Evolutionary conservation across 2,329 filamentous ascomycete species (phyloP).

Genomic region (Fusarium sulawesiense): DNA sequence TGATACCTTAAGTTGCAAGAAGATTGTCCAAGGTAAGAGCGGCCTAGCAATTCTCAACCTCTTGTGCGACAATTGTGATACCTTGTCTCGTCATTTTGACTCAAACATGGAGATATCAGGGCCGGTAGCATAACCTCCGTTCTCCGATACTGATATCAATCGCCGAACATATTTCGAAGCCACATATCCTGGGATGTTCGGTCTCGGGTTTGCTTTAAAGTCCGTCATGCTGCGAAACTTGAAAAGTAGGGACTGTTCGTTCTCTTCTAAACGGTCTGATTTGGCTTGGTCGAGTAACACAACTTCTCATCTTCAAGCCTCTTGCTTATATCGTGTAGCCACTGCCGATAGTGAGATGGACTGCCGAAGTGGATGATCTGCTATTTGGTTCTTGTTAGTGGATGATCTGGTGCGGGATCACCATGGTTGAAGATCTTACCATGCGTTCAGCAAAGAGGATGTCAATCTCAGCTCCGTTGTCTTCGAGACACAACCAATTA

Average conservation of each 20-base stretch:
- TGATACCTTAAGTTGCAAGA: background rate
- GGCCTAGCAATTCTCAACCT: background rate
- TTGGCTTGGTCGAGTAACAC: conserved; percentile 15
- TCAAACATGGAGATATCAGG: background rate
- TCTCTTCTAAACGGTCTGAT: conserved; percentile 2
- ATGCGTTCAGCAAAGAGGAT: background rate
- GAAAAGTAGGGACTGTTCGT: conserved; percentile 14
- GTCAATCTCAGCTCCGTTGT: background rate
- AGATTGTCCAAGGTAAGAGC: background rate
- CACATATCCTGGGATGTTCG: conserved; percentile 5
- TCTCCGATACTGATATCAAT: background rate
- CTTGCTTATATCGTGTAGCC: conserved; percentile 19
- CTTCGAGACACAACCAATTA: background rate
- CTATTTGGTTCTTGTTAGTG: background rate
- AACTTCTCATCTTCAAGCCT: conserved; percentile 12
- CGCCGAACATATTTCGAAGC: background rate
- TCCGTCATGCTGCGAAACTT: conserved; percentile 34
- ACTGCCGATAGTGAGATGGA: background rate
- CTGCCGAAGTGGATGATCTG: background rate
- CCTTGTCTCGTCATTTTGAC: conserved; percentile 27
- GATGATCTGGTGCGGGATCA: background rate
- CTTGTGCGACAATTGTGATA: conserved; percentile 26
- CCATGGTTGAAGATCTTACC: background rate
- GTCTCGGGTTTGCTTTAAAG: conserved; percentile 32
- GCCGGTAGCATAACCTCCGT: background rate